phyloP scores from a whole-genome alignment of 2,329 filamentous ascomycete species.

The Xylaria sp. region DNA sequence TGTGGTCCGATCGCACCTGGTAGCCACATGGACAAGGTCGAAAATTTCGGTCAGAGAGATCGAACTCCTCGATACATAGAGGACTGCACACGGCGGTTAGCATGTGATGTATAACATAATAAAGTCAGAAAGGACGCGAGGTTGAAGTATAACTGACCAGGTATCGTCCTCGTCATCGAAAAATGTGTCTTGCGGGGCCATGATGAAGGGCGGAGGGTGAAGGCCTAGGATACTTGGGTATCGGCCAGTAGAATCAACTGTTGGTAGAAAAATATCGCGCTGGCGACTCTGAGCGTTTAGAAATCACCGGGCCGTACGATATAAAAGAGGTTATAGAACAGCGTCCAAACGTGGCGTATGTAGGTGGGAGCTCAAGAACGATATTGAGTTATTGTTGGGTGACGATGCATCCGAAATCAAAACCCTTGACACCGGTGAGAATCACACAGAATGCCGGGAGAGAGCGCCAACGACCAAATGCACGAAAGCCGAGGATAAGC shows the following conservation, averaged over 20 bases:
- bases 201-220: constrained; percentile 50
- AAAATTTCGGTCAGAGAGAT: constrained; percentile 97
- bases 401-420: constrained; percentile 40
- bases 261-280: constrained; percentile 17
- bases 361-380: background rate
- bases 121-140: constrained; percentile 19
- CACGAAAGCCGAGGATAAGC: constrained; percentile 1
- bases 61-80: constrained; percentile 98
- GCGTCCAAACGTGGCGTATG: constrained; percentile 36
- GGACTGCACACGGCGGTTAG: constrained; percentile 69
- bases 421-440: constrained; percentile 15
- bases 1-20: constrained; percentile 71
- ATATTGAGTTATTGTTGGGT: constrained; percentile 35
- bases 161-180: constrained; percentile 78
- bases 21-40: constrained; percentile 97
- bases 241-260: constrained; percentile 4
- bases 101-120: constrained; percentile 24
- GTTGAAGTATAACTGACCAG: constrained; percentile 62
- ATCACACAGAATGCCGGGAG: constrained; percentile 25
- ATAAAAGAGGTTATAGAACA: background rate
- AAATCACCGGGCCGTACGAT: constrained; percentile 25
- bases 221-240: constrained; percentile 1
- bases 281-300: background rate
- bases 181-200: constrained; percentile 77
- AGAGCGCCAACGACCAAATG: constrained; percentile 27